A percentile compares a stretch with the other conserved stretches of the same genome.
Conservation (phyloP, 1,284 basidiomycete species). For the Cerioporus squamosus region DNA sequence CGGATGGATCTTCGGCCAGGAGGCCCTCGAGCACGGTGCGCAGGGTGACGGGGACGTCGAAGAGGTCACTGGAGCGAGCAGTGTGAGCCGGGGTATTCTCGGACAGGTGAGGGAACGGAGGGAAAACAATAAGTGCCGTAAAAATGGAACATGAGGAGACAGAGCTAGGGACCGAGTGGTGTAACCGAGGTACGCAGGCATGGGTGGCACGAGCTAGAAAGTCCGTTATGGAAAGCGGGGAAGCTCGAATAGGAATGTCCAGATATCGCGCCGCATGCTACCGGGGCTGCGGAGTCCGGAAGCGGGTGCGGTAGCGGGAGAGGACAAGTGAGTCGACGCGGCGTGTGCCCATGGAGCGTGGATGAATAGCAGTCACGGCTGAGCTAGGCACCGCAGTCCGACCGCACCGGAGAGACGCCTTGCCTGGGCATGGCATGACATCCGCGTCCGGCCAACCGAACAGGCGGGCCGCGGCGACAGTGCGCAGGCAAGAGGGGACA, state of each 20-base stretch:
- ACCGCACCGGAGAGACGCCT: conserved; percentile 16
- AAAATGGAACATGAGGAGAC: neutral
- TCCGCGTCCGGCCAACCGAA: conserved; percentile 5
- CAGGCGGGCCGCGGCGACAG: conserved; percentile 7
- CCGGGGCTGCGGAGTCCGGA: conserved; percentile 19
- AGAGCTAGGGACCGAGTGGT: neutral
- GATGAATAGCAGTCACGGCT: conserved; percentile 10
- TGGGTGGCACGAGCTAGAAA: conserved; percentile 1
- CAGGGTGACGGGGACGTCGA: conserved; percentile 80
- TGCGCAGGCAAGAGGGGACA: neutral
- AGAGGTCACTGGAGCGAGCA: conserved; percentile 70
- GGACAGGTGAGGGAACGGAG: neutral
- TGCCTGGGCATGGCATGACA: conserved; percentile 2
- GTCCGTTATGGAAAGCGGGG: conserved; percentile 2
- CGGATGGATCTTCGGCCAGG: conserved; percentile 84
- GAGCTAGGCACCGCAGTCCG: conserved; percentile 7
- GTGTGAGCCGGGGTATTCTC: conserved; percentile 1
- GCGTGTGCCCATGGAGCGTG: conserved; percentile 3
- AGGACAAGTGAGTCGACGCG: neutral
- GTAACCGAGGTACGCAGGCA: neutral
- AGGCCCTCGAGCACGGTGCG: conserved; percentile 84
- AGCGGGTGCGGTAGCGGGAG: conserved; percentile 3
- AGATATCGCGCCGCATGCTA: neutral
- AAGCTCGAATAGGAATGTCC: neutral
- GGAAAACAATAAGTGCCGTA: neutral